phyloP scores from a whole-genome alignment of 1,139 yeast species.

The Taphrina pruni region DNA sequence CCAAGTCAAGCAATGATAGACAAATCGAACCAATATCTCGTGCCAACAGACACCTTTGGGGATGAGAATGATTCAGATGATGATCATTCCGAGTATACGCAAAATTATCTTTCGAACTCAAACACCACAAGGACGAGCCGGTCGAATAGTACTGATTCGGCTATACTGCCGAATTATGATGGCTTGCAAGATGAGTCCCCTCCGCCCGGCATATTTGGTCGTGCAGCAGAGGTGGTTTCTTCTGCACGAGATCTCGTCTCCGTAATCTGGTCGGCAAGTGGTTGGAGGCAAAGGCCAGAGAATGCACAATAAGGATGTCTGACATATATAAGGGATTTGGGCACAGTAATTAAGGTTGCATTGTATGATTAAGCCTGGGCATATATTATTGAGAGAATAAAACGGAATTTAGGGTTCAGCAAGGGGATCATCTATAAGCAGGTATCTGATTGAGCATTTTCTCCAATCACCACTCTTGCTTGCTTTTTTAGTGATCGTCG shows the following conservation, averaged over 20 bases:
- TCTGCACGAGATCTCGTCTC: conserved; percentile 38
- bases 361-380: conserved; percentile 11
- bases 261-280: conserved; percentile 38
- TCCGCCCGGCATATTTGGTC: conserved; percentile 38
- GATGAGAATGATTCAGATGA: conserved; percentile 36
- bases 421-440: not conserved
- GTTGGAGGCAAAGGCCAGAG: conserved; percentile 28
- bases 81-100: conserved; percentile 1
- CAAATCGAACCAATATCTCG: conserved; percentile 3
- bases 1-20: conserved; percentile 22
- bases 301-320: not conserved
- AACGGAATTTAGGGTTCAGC: not conserved
- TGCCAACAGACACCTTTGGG: conserved; percentile 21
- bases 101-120: not conserved
- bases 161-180: conserved; percentile 37
- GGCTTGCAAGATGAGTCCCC: conserved; percentile 27
- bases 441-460: too few species aligned
- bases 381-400: not conserved
- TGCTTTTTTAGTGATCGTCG: too few species aligned
- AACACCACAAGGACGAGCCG: conserved; percentile 20
- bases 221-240: conserved; percentile 39
- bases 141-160: conserved; percentile 27
- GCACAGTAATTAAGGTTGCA: not conserved
- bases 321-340: not conserved
- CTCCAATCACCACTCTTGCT: too few species aligned